Evolutionary conservation across 2,329 filamentous ascomycete species (phyloP), one percentile per base, ranked within the genome.

Genomic region (Fusarium sp.): DNA sequence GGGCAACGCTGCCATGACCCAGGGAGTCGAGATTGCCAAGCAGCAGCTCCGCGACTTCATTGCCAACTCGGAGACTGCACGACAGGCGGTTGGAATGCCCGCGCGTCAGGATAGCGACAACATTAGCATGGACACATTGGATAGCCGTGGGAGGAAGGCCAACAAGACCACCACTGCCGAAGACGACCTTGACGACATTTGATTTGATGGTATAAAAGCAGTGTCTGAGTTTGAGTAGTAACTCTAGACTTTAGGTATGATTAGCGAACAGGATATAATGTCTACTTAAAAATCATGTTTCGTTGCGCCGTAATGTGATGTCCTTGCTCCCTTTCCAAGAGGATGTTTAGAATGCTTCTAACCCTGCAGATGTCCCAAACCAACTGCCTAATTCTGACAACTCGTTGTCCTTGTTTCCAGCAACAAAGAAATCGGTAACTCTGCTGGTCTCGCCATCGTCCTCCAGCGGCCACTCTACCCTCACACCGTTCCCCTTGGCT

Each of bases 21-120:
- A 99, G 78, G 95, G 91, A 7, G 72, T 97, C 28, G 92, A 96
- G 69, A 92, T 99, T 67, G 91, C 92, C 73, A 97, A 97, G 81
- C 90, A 95, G 80, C 89, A 91, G 70, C 85, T 98, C 42, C 87
- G 94, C 24, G 92, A 97, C 29, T 97, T 97, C 72, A 83, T 98
- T 55, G 91, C 93, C 79, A 90, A 86, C 70, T 92, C 89, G n/a
- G 92, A 97, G 69, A 90, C 90, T 10, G 93, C 92, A 4, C 83
- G 92, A 44, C 89, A 94, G 74, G 93, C 93, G 1, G 86, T 97
- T 73, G 88, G 88, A 22, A 91, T 97, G 88, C 85, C 86, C n/a
- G 77, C 72, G 53, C 75, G 74, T 49, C 69, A 74, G 47, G 77
- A 77, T 52, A 79, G 75, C 61, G 81, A 83, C 60, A 75, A 74